Evolutionary conservation across 208 protist species (phyloP).

Genomic region (Leishmania turanica): DNA sequence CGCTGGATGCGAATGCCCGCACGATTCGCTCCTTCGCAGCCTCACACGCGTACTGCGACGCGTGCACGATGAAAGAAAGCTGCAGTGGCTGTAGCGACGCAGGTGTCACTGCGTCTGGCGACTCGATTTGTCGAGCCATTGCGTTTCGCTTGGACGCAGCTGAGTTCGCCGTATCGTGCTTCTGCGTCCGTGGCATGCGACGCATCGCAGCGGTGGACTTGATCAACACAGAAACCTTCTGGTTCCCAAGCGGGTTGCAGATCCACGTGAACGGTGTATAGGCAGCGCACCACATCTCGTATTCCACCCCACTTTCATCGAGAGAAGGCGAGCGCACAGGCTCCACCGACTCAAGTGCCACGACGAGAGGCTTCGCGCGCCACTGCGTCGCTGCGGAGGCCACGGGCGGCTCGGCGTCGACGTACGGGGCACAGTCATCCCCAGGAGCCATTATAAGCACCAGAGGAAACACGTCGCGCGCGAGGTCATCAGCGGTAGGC

Average conservation of each 20-base stretch:
- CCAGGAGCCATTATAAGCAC: conserved; percentile 26
- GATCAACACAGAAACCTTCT: conserved; percentile 8
- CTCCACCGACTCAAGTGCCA: conserved; percentile 20
- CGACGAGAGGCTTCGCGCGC: conserved; percentile 13
- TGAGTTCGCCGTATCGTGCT: not conserved
- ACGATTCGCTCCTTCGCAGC: conserved; percentile 10
- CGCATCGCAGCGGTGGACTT: conserved; percentile 2
- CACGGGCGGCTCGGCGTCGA: conserved; percentile 19
- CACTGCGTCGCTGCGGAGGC: conserved; percentile 18
- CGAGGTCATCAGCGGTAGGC: conserved; percentile 1
- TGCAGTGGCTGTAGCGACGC: conserved; percentile 6
- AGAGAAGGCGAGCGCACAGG: not conserved
- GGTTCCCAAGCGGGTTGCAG: conserved; percentile 31
- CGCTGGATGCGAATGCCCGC: not conserved
- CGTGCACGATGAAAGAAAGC: conserved; percentile 17
- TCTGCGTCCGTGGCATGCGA: not conserved
- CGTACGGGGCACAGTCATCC: conserved; percentile 10
- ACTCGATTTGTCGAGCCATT: no score
- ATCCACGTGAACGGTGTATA: conserved; percentile 44
- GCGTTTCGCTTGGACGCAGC: not conserved
- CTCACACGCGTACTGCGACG: conserved; percentile 16
- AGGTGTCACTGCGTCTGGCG: not conserved
- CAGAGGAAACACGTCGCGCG: conserved; percentile 23
- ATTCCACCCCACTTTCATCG: not conserved
- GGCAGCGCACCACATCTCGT: conserved; percentile 21